phyloP scores from a whole-genome alignment of 306 rosid genomes.

The Prunus armeniaca region DNA sequence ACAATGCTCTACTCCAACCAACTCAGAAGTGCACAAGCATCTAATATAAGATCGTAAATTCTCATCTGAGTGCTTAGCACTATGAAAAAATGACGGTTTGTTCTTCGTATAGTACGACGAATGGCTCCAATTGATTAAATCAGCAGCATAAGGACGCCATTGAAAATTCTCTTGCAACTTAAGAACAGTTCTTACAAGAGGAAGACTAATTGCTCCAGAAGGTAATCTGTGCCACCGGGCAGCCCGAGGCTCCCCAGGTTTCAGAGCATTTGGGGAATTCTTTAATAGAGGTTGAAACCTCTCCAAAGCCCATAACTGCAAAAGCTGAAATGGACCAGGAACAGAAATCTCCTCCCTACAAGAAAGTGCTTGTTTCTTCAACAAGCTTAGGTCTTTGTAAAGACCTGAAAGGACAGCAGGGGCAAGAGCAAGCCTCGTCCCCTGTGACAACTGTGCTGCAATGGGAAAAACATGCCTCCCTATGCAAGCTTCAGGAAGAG shows the following conservation, averaged over 20 bases:
- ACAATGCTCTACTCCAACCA: conserved; percentile 35
- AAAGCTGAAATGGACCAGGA: conserved; percentile 43
- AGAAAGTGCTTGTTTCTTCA: conserved; percentile 11
- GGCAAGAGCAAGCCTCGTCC: conserved; percentile 50
- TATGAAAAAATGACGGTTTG: conserved; percentile 12
- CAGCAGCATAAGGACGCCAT: conserved; percentile 46
- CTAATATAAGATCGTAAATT: conserved; percentile 29
- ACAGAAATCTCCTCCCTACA: background rate
- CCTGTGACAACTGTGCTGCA: conserved; percentile 44
- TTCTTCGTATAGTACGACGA: conserved; percentile 16
- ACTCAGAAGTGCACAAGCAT: conserved; percentile 36
- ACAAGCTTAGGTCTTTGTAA: conserved; percentile 25
- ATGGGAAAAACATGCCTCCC: conserved; percentile 29
- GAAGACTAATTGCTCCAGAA: background rate
- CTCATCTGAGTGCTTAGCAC: conserved; percentile 9
- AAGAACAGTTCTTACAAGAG: background rate
- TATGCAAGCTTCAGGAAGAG: background rate
- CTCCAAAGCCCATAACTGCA: conserved; percentile 58
- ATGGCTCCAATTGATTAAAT: conserved; percentile 16
- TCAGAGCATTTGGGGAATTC: background rate
- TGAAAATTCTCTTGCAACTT: conserved; percentile 18
- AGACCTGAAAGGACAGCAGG: conserved; percentile 50
- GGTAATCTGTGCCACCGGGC: conserved; percentile 35
- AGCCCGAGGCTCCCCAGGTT: conserved; percentile 17
- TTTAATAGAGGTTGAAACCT: conserved; percentile 33